phyloP scores from a whole-genome alignment of 1,284 basidiomycete species.

The Jaminaea rosea region DNA sequence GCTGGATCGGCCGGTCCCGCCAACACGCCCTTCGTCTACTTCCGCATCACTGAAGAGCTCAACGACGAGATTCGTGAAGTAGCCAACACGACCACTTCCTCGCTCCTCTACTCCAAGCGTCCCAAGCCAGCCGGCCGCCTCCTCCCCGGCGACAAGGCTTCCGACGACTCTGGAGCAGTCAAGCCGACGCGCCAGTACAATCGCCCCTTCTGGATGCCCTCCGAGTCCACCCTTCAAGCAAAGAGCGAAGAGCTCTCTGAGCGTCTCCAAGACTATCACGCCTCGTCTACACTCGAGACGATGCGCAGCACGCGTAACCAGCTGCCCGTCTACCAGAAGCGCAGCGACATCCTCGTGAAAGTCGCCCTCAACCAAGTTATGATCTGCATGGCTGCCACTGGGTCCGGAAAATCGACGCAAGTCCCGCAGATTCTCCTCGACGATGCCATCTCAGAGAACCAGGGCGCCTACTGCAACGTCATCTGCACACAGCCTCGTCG shows the following conservation, averaged over 20 bases:
- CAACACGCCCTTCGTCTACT: constrained; percentile 63
- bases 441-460: constrained; percentile 65
- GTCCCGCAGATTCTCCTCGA: constrained; percentile 88
- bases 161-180: constrained; percentile 16
- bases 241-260: constrained; percentile 60
- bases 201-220: constrained; percentile 11
- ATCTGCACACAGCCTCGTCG: constrained; percentile 88
- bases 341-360: constrained; percentile 51
- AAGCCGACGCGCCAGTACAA: constrained; percentile 3
- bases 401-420: constrained; percentile 93
- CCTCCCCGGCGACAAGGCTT: constrained; percentile 16
- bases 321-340: constrained; percentile 58
- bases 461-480: constrained; percentile 80
- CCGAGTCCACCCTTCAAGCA: constrained; percentile 39
- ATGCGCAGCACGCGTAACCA: constrained; percentile 63
- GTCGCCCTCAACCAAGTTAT: constrained; percentile 75
- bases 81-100: constrained; percentile 56
- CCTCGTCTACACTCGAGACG: constrained; percentile 57
- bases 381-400: constrained; percentile 87
- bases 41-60: constrained; percentile 62
- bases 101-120: constrained; percentile 39
- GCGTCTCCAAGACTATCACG: constrained; percentile 59
- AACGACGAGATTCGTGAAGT: constrained; percentile 68
- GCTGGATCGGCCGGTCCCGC: constrained; percentile 48
- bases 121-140: constrained; percentile 23